These are phyloP conservation scores for Misopates orontium DNA, from an alignment of 257 asterid genomes.

Conservation along the genomic window DNA sequence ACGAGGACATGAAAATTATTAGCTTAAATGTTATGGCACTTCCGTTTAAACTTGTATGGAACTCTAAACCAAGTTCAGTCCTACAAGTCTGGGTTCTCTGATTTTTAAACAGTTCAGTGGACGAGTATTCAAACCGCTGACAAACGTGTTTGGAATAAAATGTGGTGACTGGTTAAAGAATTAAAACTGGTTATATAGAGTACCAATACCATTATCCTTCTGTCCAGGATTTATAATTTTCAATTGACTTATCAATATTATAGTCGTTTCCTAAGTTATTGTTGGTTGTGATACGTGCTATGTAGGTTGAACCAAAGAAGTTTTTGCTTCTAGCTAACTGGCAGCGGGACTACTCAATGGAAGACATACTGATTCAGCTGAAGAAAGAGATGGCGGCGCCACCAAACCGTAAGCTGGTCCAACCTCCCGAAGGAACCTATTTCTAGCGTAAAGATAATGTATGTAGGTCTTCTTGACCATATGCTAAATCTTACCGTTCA, in stretches of 20 bases:
- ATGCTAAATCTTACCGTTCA: conserved; percentile 17
- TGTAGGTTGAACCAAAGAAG: conserved; percentile 54
- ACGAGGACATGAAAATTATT: no score
- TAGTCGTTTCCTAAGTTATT: neutral
- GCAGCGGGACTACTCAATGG: conserved; percentile 62
- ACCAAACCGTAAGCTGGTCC: conserved; percentile 60
- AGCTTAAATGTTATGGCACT: no score
- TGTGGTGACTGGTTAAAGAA: neutral
- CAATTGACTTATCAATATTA: neutral
- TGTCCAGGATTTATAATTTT: neutral
- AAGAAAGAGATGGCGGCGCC: conserved; percentile 64
- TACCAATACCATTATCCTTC: neutral
- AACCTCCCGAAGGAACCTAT: conserved; percentile 61
- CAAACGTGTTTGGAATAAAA: neutral
- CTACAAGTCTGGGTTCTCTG: no score
- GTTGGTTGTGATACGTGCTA: conserved; percentile 1
- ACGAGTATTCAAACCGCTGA: neutral
- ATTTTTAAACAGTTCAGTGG: no score
- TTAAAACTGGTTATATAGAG: neutral
- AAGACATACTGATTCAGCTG: conserved; percentile 51
- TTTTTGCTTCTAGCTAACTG: conserved; percentile 49
- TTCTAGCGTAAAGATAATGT: conserved; percentile 34
- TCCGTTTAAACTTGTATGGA: no score
- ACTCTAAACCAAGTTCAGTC: no score
- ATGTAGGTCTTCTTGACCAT: conserved; percentile 8